Conservation (phyloP, 139 green algal genomes). For the Coelastrella sp. region DNA sequence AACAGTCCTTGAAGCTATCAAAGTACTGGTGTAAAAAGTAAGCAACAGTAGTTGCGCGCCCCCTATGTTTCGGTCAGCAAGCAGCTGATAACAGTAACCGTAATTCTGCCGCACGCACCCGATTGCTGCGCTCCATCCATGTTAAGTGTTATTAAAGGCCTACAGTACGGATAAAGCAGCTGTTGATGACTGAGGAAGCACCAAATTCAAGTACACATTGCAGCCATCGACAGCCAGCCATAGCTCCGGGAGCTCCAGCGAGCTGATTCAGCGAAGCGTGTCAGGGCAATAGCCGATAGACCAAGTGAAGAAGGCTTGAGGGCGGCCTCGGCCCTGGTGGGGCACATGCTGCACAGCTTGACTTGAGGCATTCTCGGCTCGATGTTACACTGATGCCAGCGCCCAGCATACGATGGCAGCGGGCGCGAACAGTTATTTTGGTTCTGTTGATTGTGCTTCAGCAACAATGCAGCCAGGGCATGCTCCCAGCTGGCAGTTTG, state of each 20-base stretch:
- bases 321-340: too few relatives aligned
- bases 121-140: background rate
- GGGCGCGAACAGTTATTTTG: background rate
- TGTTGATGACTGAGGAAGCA: too few relatives aligned
- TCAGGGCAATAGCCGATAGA: background rate
- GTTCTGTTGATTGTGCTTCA: background rate
- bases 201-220: background rate
- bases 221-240: background rate
- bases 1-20: too few relatives aligned
- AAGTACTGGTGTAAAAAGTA: background rate
- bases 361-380: background rate
- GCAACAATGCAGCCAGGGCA: background rate
- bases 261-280: background rate
- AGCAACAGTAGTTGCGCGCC: background rate
- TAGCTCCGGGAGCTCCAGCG: background rate
- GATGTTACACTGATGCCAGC: background rate
- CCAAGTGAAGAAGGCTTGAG: background rate
- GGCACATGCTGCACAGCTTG: background rate
- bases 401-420: background rate
- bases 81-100: background rate
- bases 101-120: background rate
- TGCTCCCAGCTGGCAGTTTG: background rate
- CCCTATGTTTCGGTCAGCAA: background rate
- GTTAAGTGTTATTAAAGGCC: background rate
- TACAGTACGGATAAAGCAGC: background rate